These are phyloP conservation scores for Cytidiella melzeri DNA, from an alignment of 768 basidiomycete genomes.

Conservation along the genomic window DNA sequence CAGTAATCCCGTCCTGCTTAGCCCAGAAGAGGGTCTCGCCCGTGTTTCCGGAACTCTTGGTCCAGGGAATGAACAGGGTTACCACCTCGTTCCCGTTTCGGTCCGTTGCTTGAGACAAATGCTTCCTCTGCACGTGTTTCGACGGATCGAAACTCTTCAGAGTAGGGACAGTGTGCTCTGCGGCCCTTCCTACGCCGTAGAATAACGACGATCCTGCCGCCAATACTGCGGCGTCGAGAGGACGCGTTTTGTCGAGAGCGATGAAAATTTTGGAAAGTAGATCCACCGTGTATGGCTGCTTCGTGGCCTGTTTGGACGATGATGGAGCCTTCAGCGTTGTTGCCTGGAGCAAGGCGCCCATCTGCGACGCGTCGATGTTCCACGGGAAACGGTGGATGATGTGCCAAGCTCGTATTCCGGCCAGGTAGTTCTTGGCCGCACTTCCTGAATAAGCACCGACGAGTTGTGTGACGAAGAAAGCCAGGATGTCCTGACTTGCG, in stretches of 20 bases:
- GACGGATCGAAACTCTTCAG: conserved; percentile 26
- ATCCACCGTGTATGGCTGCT: conserved; percentile 25
- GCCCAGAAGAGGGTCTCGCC: conserved; percentile 30
- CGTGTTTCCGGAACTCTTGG: conserved; percentile 21
- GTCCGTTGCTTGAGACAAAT: conserved; percentile 19
- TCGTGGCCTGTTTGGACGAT: conserved; percentile 23
- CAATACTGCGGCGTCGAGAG: conserved; percentile 30
- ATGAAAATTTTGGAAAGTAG: conserved; percentile 16
- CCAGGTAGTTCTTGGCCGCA: conserved; percentile 34
- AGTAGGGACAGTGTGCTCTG: conserved; percentile 33
- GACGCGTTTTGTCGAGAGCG: conserved; percentile 23
- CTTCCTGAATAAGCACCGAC: too few relatives aligned
- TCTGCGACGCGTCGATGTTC: conserved; percentile 20
- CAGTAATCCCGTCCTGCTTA: conserved; percentile 19
- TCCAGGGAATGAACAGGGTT: conserved; percentile 24
- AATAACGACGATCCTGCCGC: conserved; percentile 36
- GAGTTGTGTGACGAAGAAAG: too few relatives aligned
- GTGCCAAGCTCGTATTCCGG: conserved; percentile 37
- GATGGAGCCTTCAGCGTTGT: conserved; percentile 27
- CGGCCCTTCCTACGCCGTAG: conserved; percentile 26
- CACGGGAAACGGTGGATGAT: too few relatives aligned
- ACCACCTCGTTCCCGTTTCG: conserved; percentile 21
- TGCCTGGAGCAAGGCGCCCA: conserved; percentile 26
- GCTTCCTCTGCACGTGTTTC: conserved; percentile 23
- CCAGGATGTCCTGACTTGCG: conserved; percentile 12